These are phyloP conservation scores for Lablab purpureus DNA, from an alignment of 306 rosid genomes.

Conservation along the genomic window DNA sequence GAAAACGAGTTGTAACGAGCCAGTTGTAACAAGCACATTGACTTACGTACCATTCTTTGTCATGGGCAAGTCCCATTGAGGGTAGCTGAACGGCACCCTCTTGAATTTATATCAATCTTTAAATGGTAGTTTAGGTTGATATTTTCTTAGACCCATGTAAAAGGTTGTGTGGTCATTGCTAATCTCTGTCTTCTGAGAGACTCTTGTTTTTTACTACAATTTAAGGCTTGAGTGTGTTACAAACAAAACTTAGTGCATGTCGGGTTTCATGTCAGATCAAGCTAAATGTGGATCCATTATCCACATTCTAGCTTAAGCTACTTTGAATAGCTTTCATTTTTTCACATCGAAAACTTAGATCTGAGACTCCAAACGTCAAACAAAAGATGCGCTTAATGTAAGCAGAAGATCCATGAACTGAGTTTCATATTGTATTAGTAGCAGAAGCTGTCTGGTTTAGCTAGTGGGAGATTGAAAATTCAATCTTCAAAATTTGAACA, in stretches of 20 bases:
- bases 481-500: background rate
- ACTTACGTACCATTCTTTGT: constrained; percentile 44
- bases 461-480: background rate
- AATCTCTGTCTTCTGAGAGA: constrained; percentile 34
- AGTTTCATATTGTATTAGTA: constrained; percentile 33
- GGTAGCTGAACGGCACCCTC: constrained; percentile 38
- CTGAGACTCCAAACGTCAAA: too few relatives aligned
- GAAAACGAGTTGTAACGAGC: constrained; percentile 46
- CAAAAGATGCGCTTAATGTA: background rate
- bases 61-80: constrained; percentile 43
- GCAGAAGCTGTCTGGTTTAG: constrained; percentile 38
- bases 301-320: too few relatives aligned
- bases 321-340: too few relatives aligned
- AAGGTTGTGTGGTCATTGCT: constrained; percentile 27
- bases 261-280: too few relatives aligned
- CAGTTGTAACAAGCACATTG: constrained; percentile 46
- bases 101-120: constrained; percentile 43
- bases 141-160: constrained; percentile 31
- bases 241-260: background rate
- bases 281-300: too few relatives aligned
- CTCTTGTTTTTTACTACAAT: background rate
- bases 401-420: constrained; percentile 16
- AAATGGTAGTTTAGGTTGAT: constrained; percentile 43
- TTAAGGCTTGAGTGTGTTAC: constrained; percentile 31
- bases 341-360: too few relatives aligned